phyloP scores from a whole-genome alignment of 1,284 basidiomycete species.

The Naganishia sp. region DNA sequence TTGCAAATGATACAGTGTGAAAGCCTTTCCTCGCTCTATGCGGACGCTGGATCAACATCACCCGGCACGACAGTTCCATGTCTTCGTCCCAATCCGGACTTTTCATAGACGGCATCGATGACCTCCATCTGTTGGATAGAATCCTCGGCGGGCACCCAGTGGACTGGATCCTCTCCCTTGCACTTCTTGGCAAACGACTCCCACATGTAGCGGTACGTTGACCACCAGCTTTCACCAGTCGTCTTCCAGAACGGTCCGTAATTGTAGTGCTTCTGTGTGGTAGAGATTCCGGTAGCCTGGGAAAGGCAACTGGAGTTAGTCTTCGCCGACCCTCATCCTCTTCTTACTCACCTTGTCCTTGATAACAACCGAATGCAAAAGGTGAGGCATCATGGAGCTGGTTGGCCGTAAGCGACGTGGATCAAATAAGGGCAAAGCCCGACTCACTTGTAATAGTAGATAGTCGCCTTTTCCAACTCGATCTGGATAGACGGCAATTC shows the following conservation, averaged over 20 bases:
- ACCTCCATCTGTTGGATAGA: conserved; percentile 40
- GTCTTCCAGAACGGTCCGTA: conserved; percentile 39
- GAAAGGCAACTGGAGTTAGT: no score
- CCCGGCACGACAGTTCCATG: conserved; percentile 7
- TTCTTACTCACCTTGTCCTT: conserved; percentile 28
- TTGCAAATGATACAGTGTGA: background rate
- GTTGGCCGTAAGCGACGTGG: background rate
- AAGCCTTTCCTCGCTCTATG: background rate
- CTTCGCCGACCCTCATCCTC: no score
- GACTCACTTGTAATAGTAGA: conserved; percentile 35
- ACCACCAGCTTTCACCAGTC: conserved; percentile 36
- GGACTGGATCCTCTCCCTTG: conserved; percentile 31
- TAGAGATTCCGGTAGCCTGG: conserved; percentile 36
- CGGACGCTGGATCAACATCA: no score
- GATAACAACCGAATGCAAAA: conserved; percentile 37
- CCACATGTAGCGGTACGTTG: conserved; percentile 39
- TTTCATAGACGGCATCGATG: conserved; percentile 39
- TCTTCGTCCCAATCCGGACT: conserved; percentile 35
- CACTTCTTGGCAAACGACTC: conserved; percentile 37
- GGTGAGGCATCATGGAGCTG: conserved; percentile 37
- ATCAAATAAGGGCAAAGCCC: conserved; percentile 12
- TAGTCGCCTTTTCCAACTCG: conserved; percentile 37
- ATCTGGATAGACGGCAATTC: conserved; percentile 38
- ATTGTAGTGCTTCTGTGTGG: conserved; percentile 38
- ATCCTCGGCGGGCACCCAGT: conserved; percentile 40